Conservation (phyloP, 352 stramenopile genomes). For the Saprolegnia diclina region DNA sequence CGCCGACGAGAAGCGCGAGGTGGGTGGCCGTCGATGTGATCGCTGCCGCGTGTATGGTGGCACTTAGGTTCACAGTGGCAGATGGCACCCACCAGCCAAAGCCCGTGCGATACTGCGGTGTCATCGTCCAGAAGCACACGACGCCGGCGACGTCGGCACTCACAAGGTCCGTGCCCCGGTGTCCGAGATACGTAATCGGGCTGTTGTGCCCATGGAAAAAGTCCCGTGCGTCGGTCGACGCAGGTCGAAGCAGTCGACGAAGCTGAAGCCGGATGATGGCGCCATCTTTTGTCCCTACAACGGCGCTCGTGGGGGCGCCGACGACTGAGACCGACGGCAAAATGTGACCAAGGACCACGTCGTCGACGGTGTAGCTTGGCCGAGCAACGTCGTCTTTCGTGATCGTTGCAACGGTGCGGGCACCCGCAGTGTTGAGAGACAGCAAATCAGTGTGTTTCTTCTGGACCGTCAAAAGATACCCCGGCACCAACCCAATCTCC, state of each 20-base stretch:
- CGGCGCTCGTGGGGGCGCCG: neutral
- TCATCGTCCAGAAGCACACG: neutral
- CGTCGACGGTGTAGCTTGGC: neutral
- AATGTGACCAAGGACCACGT: neutral
- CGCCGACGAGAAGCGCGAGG: neutral
- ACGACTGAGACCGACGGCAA: neutral
- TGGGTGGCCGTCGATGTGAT: neutral
- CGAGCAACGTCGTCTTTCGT: neutral
- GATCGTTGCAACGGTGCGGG: neutral
- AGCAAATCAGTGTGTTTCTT: too few relatives aligned
- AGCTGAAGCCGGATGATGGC: neutral
- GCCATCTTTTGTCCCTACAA: neutral
- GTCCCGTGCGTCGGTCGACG: neutral
- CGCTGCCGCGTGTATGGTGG: neutral
- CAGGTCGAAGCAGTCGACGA: neutral
- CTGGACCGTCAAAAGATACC: too few relatives aligned
- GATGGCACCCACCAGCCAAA: neutral
- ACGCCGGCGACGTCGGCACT: neutral
- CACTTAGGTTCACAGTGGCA: neutral
- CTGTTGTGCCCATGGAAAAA: slow-evolving; percentile 8
- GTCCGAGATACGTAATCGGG: neutral
- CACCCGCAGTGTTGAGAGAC: too few relatives aligned
- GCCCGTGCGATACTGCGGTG: neutral
- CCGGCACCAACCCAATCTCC: too few relatives aligned
- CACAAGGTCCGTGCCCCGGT: slow-evolving; percentile 1